These are phyloP conservation scores for Cichorium intybus DNA, from an alignment of 140 eudicot species.

Conservation along the genomic window DNA sequence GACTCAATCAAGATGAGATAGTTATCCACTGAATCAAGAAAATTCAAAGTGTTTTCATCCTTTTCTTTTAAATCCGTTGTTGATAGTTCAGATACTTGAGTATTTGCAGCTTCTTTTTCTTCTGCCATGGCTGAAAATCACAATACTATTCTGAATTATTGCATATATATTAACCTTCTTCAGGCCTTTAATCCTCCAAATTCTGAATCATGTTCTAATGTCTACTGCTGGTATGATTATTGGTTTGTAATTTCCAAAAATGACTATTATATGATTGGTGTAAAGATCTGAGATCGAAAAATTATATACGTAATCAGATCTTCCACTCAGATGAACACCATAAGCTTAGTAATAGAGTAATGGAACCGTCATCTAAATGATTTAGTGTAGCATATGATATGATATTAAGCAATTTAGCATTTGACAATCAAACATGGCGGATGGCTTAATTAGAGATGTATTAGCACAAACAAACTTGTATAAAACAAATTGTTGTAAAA, in stretches of 20 bases:
- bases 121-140: constrained; percentile 9
- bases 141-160: too few relatives aligned
- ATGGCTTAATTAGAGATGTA: neutral
- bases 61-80: neutral
- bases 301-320: constrained; percentile 17
- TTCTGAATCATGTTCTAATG: too few relatives aligned
- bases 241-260: too few relatives aligned
- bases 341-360: constrained; percentile 15
- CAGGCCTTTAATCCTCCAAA: too few relatives aligned
- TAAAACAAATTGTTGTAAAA: neutral
- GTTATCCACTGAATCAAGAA: constrained; percentile 59
- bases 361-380: neutral
- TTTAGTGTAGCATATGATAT: neutral
- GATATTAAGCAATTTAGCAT: neutral
- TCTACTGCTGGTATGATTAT: too few relatives aligned
- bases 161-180: too few relatives aligned
- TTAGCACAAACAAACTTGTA: neutral
- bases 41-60: constrained; percentile 39
- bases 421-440: neutral
- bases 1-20: constrained; percentile 51
- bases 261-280: too few relatives aligned
- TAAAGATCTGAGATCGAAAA: too few relatives aligned
- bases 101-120: constrained; percentile 1
- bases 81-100: neutral
- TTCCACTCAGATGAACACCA: constrained; percentile 2